Percentiles rank a stretch among this genome's conserved stretches.
Conservation (phyloP, 2,329 filamentous ascomycete species). For the Diaporthe aspalathi region DNA sequence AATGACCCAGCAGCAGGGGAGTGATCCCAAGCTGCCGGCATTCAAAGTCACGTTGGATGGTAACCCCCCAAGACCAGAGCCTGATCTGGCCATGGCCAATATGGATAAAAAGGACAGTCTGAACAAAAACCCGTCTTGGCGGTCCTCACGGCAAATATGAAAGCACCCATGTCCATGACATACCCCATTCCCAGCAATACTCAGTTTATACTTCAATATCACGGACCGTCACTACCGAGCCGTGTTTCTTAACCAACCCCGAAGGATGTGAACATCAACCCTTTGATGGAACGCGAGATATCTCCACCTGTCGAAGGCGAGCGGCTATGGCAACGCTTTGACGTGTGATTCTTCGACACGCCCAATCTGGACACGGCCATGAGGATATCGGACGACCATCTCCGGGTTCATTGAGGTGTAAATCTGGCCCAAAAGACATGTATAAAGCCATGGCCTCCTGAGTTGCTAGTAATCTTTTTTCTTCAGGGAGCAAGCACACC, state of each 20-base stretch:
- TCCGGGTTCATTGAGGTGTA: background rate
- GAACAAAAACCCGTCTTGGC: conserved; percentile 22
- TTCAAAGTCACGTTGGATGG: background rate
- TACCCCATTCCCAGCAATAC: conserved; percentile 13
- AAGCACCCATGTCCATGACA: conserved; percentile 23
- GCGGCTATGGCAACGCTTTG: background rate
- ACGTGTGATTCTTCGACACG: background rate
- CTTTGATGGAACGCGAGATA: background rate
- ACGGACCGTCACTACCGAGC: conserved; percentile 22
- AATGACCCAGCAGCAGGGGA: background rate
- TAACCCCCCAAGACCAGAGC: background rate
- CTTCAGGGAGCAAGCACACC: background rate
- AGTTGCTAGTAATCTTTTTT: background rate
- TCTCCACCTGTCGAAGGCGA: conserved; percentile 16
- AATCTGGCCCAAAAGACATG: background rate
- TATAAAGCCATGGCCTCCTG: conserved; percentile 4
- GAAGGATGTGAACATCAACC: background rate
- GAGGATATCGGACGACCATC: conserved; percentile 14
- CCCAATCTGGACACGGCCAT: background rate
- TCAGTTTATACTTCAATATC: conserved; percentile 19
- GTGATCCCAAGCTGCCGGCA: conserved; percentile 8
- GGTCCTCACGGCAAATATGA: background rate
- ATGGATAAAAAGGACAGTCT: conserved; percentile 26
- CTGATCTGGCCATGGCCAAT: conserved; percentile 10
- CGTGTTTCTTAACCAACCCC: background rate